Base-by-base conservation (phyloP, 768 basidiomycete genomes). In the Calocera viscosa region DNA sequence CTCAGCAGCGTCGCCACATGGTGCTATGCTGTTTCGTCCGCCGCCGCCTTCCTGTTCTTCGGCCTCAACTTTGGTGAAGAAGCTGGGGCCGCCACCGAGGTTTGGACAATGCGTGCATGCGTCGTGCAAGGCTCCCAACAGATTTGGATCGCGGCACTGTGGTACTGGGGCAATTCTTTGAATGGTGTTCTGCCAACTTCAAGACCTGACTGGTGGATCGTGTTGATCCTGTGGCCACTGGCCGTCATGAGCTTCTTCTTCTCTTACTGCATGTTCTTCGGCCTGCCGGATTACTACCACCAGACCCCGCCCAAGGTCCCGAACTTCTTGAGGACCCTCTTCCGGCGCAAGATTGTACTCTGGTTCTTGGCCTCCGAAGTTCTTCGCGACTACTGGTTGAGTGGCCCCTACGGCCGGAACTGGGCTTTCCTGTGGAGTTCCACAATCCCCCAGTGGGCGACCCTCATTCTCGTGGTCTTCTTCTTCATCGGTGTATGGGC, bases 51-150 rank as follows among this genome's bases (percentile, higher is more conserved):
- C 82, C 78, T 86, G 63, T 94, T 92, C 83, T 96, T 96, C 72
- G 94, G 93, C 73, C 82, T 94, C 69, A 96, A 96, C 77, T 96
- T 96, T 75, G 94, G 94, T 75, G 94, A 96, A 79, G 94, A 95
- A 82, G 94, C 93, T 19, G 89, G 94, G 72, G 92, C 94, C 66
- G 91, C 94, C 0, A 94, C 94, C 7, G 94, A 96, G 76, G 86
- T 94, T 17, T 96, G 94, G 94, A 89, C 87, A 33, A 74, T 93
- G 68, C 84, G 94, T 34, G 94, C 94, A 14, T 94, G 92, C 74
- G 79, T 94, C 69, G 94, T 96, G 0, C 94, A 96, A 77, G 94
- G 94, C 41, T 89, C 92, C 11, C 94, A 96, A 71, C 94, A 95
- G 77, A 84, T 96, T 40, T 96, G 94, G 94, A 88, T 95, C 16